A percentile compares a stretch with the other conserved stretches of the same genome.
Evolutionary conservation across 169 alveolate genomes (phyloP).

Genomic region (Babesia gibsoni): DNA sequence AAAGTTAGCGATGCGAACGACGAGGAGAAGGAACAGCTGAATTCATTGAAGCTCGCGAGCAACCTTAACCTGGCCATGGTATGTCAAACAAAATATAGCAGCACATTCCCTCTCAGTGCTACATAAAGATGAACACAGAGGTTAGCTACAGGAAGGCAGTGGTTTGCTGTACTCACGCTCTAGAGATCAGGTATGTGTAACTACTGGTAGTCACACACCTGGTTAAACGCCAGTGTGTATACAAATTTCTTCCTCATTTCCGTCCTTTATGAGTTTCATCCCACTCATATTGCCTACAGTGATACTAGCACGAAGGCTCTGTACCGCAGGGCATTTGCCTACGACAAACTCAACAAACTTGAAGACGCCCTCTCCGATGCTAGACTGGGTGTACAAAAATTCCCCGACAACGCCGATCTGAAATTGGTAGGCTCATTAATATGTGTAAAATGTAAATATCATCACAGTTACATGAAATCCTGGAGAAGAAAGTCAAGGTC

Average conservation of each 20-base stretch:
- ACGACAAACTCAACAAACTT: slow-evolving; percentile 57
- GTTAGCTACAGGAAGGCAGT: slow-evolving; percentile 37
- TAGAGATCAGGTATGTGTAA: slow-evolving; percentile 29
- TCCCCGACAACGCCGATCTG: slow-evolving; percentile 40
- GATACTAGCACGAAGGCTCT: slow-evolving; percentile 47
- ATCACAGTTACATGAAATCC: slow-evolving; percentile 21
- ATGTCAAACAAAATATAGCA: neutral
- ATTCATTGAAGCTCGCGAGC: slow-evolving; percentile 35
- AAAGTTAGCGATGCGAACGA: slow-evolving; percentile 43
- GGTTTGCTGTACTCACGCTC: slow-evolving; percentile 33
- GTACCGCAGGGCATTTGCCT: slow-evolving; percentile 53
- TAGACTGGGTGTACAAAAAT: slow-evolving; percentile 8
- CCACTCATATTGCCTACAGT: neutral
- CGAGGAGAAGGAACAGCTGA: slow-evolving; percentile 30
- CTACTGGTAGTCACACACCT: neutral
- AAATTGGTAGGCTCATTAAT: slow-evolving; percentile 4
- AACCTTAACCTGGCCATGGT: slow-evolving; percentile 63
- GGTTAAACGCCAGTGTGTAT: slow-evolving; percentile 3
- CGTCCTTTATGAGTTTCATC: neutral
- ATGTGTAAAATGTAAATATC: neutral
- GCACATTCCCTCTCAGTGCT: slow-evolving; percentile 22
- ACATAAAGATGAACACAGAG: slow-evolving; percentile 41
- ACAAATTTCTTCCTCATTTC: neutral
- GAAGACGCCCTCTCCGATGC: slow-evolving; percentile 52
- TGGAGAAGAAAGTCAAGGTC: slow-evolving; percentile 44